phyloP scores from a whole-genome alignment of 2,329 filamentous ascomycete species.

The Eutypa lata region DNA sequence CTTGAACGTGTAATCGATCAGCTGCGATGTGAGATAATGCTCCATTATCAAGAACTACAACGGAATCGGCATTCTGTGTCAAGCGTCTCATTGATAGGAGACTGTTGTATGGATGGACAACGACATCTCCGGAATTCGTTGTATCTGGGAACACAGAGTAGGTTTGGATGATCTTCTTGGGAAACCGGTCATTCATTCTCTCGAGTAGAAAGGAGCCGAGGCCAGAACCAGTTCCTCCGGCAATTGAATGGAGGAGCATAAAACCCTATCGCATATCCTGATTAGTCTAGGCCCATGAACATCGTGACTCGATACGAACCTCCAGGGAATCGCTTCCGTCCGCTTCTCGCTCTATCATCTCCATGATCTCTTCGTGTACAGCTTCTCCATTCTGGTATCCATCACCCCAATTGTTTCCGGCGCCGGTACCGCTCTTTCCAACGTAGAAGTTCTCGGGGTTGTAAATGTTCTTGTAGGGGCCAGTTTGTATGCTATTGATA shows the following conservation, averaged over 20 bases:
- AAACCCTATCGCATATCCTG: constrained; percentile 62
- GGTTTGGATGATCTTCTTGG: constrained; percentile 98
- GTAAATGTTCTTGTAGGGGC: constrained; percentile 97
- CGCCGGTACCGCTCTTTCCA: constrained; percentile 87
- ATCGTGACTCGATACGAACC: constrained; percentile 39
- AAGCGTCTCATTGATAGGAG: constrained; percentile 85
- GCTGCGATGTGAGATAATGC: constrained; percentile 91
- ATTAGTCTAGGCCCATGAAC: background rate
- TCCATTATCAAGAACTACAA: constrained; percentile 95
- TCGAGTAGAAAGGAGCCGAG: constrained; percentile 93
- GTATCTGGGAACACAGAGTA: constrained; percentile 98
- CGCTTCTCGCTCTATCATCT: constrained; percentile 98
- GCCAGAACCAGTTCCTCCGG: constrained; percentile 94
- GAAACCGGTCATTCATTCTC: constrained; percentile 92
- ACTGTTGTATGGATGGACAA: constrained; percentile 98
- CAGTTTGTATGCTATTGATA: constrained; percentile 87
- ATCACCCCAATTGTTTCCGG: constrained; percentile 97
- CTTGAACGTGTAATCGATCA: constrained; percentile 89
- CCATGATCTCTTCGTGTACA: constrained; percentile 95
- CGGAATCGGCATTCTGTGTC: constrained; percentile 94
- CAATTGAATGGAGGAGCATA: constrained; percentile 98
- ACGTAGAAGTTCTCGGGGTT: constrained; percentile 99
- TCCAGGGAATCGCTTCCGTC: constrained; percentile 97
- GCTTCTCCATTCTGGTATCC: constrained; percentile 90
- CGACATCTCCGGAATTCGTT: constrained; percentile 80